These are phyloP conservation scores for Pharus latifolius DNA, from an alignment of 176 grass and related monocot species.

Conservation along the genomic window DNA sequence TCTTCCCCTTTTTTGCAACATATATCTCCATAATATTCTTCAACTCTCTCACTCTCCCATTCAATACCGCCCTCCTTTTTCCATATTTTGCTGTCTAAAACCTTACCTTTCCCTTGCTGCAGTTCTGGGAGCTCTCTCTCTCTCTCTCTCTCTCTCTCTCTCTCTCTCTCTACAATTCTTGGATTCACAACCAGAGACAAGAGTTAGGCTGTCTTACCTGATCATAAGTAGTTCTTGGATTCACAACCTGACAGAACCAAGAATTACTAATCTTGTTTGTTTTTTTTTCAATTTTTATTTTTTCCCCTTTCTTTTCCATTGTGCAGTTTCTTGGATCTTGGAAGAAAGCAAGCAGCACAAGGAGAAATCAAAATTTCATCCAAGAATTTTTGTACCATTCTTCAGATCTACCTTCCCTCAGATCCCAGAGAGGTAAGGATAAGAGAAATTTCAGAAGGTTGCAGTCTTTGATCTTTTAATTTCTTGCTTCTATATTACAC, in stretches of 20 bases:
- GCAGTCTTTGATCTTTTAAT: not conserved
- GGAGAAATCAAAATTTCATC: not conserved
- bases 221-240: slow-evolving; percentile 36
- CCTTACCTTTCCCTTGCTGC: slow-evolving; percentile 49
- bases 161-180: slow-evolving; percentile 5
- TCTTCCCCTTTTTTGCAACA: slow-evolving; percentile 21
- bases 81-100: slow-evolving; percentile 23
- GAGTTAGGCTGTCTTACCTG: slow-evolving; percentile 29
- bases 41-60: slow-evolving; percentile 21
- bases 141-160: not conserved
- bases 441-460: slow-evolving; percentile 12
- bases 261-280: slow-evolving; percentile 8
- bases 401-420: slow-evolving; percentile 29
- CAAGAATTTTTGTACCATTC: not conserved
- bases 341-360: slow-evolving; percentile 11
- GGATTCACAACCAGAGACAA: not conserved
- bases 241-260: slow-evolving; percentile 19
- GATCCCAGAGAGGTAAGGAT: slow-evolving; percentile 33
- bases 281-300: not conserved
- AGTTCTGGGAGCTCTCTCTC: not conserved
- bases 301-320: not conserved
- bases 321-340: slow-evolving; percentile 31
- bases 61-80: slow-evolving; percentile 35
- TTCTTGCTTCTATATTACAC: slow-evolving; percentile 18
- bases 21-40: slow-evolving; percentile 41